These are phyloP conservation scores for Nicotiana tomentosiformis DNA, from an alignment of 257 asterid genomes.

Conservation along the genomic window DNA sequence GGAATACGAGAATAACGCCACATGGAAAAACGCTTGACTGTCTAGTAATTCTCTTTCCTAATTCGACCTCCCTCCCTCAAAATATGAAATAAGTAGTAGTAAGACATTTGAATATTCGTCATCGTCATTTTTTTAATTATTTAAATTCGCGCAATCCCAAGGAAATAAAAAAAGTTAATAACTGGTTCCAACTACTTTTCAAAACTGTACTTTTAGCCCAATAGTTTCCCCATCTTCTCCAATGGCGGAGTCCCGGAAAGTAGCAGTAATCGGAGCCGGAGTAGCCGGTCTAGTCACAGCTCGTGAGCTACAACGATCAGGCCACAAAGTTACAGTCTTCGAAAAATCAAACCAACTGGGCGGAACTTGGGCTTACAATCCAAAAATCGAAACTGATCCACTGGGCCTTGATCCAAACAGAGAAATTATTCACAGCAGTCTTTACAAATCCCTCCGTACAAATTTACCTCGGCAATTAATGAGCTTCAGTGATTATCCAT, in stretches of 20 bases:
- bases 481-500: constrained; percentile 14
- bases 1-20: no score
- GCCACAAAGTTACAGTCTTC: constrained; percentile 24
- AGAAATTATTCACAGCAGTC: constrained; percentile 3
- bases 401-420: constrained; percentile 38
- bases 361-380: constrained; percentile 55
- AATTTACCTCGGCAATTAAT: constrained; percentile 9
- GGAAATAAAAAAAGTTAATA: no score
- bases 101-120: no score
- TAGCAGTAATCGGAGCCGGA: constrained; percentile 65
- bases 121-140: no score
- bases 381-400: constrained; percentile 43
- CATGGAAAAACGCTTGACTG: no score
- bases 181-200: no score
- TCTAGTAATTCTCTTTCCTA: no score
- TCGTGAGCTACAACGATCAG: constrained; percentile 32
- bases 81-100: no score
- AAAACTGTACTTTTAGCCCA: no score
- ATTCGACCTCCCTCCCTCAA: no score
- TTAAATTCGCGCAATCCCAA: no score
- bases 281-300: constrained; percentile 34
- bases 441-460: constrained; percentile 3
- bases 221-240: no score
- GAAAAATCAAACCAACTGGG: constrained; percentile 43
- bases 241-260: constrained; percentile 19